These are phyloP conservation scores for Trypanosomatidae sp. DNA, from an alignment of 208 protist species.

Conservation along the genomic window DNA sequence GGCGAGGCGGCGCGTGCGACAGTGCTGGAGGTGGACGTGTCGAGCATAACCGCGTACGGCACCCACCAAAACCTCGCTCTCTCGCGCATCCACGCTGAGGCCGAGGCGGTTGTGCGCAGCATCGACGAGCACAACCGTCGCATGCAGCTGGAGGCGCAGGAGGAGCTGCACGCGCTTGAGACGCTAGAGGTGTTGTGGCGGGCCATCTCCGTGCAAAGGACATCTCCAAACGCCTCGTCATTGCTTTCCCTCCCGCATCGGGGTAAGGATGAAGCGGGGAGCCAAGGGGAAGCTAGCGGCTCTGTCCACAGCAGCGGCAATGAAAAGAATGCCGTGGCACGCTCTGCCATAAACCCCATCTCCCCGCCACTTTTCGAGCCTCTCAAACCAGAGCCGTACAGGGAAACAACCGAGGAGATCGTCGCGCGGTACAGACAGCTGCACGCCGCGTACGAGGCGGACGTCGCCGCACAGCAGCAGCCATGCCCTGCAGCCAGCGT, in stretches of 20 bases:
- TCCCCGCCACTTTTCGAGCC: not conserved
- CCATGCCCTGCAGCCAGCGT: not conserved
- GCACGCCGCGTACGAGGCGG: slow-evolving; percentile 23
- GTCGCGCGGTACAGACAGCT: slow-evolving; percentile 17
- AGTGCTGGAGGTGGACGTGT: slow-evolving; percentile 52
- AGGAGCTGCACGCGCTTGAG: slow-evolving; percentile 35
- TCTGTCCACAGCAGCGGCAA: not conserved
- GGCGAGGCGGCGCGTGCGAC: slow-evolving; percentile 24
- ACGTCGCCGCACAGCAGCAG: slow-evolving; percentile 23
- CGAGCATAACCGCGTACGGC: slow-evolving; percentile 51
- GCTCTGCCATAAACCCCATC: not conserved
- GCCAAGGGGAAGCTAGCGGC: not conserved
- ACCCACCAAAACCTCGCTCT: slow-evolving; percentile 61
- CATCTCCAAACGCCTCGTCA: not conserved
- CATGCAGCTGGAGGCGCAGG: slow-evolving; percentile 38
- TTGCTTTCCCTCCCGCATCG: not conserved
- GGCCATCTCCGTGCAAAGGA: slow-evolving; percentile 18
- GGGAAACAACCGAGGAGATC: slow-evolving; percentile 18
- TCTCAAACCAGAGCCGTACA: slow-evolving; percentile 15
- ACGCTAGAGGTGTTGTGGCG: slow-evolving; percentile 30
- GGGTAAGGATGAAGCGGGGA: not conserved
- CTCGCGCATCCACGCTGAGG: slow-evolving; percentile 46
- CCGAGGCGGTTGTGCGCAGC: slow-evolving; percentile 30
- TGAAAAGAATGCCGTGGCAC: not conserved
- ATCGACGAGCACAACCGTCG: slow-evolving; percentile 42